Base-by-base conservation (phyloP, 371 early-diverging fungal species). In the Spiromyces aspiralis region DNA sequence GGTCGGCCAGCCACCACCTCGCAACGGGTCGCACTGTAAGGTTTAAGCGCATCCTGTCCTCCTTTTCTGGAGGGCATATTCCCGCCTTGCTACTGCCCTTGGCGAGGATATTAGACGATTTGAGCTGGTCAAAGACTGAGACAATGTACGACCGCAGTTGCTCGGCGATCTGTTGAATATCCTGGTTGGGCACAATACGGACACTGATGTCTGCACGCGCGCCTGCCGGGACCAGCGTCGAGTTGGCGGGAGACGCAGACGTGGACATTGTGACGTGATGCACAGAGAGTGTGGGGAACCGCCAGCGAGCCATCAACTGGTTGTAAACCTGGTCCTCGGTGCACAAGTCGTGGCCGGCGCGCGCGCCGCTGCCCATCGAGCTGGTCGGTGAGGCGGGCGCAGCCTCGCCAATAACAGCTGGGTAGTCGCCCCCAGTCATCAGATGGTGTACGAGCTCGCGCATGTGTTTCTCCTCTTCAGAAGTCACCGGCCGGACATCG, bases 121-220 rank as follows among this genome's bases (percentile, higher is more conserved):
- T n/a, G n/a, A n/a, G n/a, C n/a, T n/a, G n/a, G 19, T 50, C 54
- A 61, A 83, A 85, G 4, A 72, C 65, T 10, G 60, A 44, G 13
- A 70, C 56, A 13, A 85, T 72, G 55, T 81, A 69, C 1, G 54
- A 53, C 26, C 74, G 62, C 54, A 86, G 81, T 13, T 68, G 66
- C 12, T 50, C 57, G 45, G 73, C 70, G 22, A 87, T 81, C 10
- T 76, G 75, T 12, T 69, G 55, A 4, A 83, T 72, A 24, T 73
- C 61, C 68, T 87, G 88, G 56, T 85, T 81, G 1, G 88, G 88
- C 4, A 87, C 88, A 28, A 85, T 74, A 20, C 88, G 76, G 78
- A 86, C 81, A 51, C 85, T 84, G 54, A 87, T 75, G 48, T 72
- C 62, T 0, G 87, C 86, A 45, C 68, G 73, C 25, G 83, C 84